Conservation (phyloP, 257 asterid genomes). For the Salvia rosmarinus region DNA sequence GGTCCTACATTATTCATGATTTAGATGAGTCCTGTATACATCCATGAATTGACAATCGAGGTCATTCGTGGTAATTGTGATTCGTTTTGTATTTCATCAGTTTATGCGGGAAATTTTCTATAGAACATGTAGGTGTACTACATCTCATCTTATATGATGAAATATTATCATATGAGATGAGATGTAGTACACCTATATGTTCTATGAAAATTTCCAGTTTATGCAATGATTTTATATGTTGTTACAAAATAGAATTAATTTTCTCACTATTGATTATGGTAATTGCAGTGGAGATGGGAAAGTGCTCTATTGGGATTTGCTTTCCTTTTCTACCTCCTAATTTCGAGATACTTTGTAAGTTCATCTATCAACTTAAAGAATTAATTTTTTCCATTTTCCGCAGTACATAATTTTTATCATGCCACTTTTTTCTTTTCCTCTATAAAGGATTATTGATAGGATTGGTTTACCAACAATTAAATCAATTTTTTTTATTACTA, state of each 20-base stretch:
- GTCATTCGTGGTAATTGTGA: background rate
- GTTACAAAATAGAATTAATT: background rate
- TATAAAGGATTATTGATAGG: background rate
- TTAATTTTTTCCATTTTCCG: background rate
- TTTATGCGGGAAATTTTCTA: too few species aligned
- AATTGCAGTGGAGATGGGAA: slow-evolving; percentile 98
- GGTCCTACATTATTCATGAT: slow-evolving; percentile 22
- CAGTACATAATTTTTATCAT: background rate
- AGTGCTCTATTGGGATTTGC: slow-evolving; percentile 85
- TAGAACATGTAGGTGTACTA: too few species aligned
- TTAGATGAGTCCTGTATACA: background rate
- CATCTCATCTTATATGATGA: too few species aligned
- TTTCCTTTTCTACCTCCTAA: slow-evolving; percentile 85
- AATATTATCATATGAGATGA: too few species aligned
- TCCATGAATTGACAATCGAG: slow-evolving; percentile 9
- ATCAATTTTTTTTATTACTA: too few species aligned
- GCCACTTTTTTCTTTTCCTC: background rate
- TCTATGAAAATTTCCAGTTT: too few species aligned
- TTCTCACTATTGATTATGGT: background rate
- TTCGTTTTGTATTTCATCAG: too few species aligned
- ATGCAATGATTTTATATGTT: background rate
- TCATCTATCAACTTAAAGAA: background rate
- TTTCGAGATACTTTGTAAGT: slow-evolving; percentile 83
- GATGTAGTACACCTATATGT: too few species aligned
- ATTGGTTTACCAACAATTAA: background rate